These are phyloP conservation scores for Metschnikowia henanensis DNA, from an alignment of 805 yeast species.

Conservation along the genomic window DNA sequence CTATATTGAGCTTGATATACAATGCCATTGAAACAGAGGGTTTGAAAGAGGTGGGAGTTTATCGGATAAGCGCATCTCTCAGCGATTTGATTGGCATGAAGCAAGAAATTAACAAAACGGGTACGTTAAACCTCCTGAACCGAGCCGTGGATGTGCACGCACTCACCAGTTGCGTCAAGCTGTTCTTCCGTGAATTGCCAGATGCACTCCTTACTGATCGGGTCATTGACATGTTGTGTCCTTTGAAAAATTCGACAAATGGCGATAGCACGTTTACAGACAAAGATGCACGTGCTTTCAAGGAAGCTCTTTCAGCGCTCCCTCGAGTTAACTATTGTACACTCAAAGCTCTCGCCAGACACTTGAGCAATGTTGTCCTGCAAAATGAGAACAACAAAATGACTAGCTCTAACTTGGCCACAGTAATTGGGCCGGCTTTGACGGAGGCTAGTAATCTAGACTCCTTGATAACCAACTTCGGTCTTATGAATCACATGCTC, in stretches of 20 bases:
- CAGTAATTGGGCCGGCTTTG: conserved; percentile 73
- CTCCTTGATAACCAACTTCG: conserved; percentile 47
- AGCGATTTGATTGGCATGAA: conserved; percentile 46
- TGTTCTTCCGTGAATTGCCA: conserved; percentile 82
- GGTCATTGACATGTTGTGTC: conserved; percentile 58
- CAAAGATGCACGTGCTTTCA: conserved; percentile 19
- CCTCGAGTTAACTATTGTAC: conserved; percentile 71
- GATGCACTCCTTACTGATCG: conserved; percentile 75
- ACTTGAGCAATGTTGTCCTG: conserved; percentile 66
- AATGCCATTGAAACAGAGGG: conserved; percentile 85
- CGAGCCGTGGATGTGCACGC: conserved; percentile 73
- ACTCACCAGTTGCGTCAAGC: conserved; percentile 83
- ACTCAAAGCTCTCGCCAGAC: conserved; percentile 64
- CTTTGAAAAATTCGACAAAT: conserved; percentile 28
- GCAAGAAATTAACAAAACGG: conserved; percentile 45
- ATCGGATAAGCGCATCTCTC: conserved; percentile 63
- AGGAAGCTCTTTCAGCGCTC: conserved; percentile 39
- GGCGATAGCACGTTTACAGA: conserved; percentile 5
- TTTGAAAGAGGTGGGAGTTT: conserved; percentile 85
- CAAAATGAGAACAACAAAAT: conserved; percentile 73
- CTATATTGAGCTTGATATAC: conserved; percentile 62
- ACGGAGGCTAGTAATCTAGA: conserved; percentile 56
- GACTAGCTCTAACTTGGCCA: conserved; percentile 88
- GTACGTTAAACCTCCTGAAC: conserved; percentile 51
- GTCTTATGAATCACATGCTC: conserved; percentile 53